Conservation (phyloP, 306 rosid genomes). For the Calophaca sinica region DNA sequence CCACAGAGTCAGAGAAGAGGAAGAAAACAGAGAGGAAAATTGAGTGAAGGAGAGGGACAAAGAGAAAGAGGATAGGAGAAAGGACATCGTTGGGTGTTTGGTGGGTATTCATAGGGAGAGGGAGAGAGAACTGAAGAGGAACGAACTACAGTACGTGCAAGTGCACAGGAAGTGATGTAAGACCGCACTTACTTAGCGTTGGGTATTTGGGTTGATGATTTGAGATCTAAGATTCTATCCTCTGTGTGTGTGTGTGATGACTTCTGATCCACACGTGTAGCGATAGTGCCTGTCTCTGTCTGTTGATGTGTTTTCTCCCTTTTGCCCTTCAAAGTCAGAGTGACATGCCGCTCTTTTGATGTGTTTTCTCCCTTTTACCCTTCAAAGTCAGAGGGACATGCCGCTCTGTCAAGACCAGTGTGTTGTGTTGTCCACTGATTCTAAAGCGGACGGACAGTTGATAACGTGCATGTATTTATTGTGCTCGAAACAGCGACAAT, state of each 20-base stretch:
- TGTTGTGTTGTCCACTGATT: not conserved
- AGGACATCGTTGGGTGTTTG: slow-evolving; percentile 5
- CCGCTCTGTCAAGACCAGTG: not conserved
- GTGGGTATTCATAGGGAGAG: slow-evolving; percentile 48
- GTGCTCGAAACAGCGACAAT: not conserved
- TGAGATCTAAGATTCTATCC: not conserved
- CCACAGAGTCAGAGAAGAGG: slow-evolving; percentile 34
- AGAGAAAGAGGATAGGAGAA: slow-evolving; percentile 17
- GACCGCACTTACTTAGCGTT: not conserved
- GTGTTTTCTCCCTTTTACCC: no score
- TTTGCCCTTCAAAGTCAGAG: slow-evolving; percentile 32
- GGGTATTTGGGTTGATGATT: not conserved
- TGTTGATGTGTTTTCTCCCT: not conserved
- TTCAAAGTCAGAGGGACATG: not conserved
- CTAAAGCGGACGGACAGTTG: not conserved
- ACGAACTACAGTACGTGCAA: not conserved
- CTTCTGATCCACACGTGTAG: slow-evolving; percentile 35
- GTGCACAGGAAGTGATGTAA: not conserved
- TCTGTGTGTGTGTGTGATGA: not conserved
- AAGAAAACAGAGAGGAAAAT: not conserved
- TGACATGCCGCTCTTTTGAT: not conserved
- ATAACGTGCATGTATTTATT: slow-evolving; percentile 33
- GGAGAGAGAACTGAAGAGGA: not conserved
- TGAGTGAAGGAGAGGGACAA: not conserved
- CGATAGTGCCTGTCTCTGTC: not conserved